Evolutionary conservation across 139 green algal species (phyloP), one percentile per base, ranked within the genome.

Genomic region (Tetradesmus lagerheimii): DNA sequence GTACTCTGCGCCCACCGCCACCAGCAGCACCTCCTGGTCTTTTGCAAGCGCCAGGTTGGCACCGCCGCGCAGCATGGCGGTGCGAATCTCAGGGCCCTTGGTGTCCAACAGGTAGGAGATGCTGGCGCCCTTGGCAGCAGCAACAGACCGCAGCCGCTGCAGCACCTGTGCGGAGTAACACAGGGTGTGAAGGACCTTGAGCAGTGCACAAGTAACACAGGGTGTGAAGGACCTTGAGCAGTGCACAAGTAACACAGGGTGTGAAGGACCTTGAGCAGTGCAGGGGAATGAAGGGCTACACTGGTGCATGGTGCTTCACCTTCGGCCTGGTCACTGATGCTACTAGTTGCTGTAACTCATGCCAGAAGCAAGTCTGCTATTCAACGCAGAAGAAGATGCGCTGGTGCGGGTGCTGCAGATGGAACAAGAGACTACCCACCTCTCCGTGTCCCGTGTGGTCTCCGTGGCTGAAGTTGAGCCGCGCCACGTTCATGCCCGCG

Each of bases 391-490:
- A n/a, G n/a, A n/a, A n/a, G n/a, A n/a, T n/a, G n/a, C n/a, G 57
- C 57, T 71, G 57, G 25, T 41, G 29, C n/a, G n/a, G n/a, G n/a
- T 29, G 29, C 71, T 79, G 71, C n/a, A 27, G 71, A 81, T 43
- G 76, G 2, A 34, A 27, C 35, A 82, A 27, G 12, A 82, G 35
- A n/a, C 1, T 23, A 47, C 35, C 1, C 57, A 91, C 87, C 88
- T 96, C 92, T 86, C 91, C 80, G 81, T 97, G 95, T 23, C 71
- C 82, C 53, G 95, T 94, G 89, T 98, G 96, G 23, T 88, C 91
- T 47, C 96, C 96, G 83, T 98, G 96, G 41, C 93, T 99, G 93
- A 99, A 99, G 93, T 99, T 99, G 95, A 99, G 99, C 71, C 98
- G 94, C 9, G 98, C 98, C n/a, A 99, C 96, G 75, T 94, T 97